Percentiles rank a stretch among this genome's conserved stretches.
Evolutionary conservation across 768 basidiomycete species (phyloP).

Genomic region (Russula foetens): DNA sequence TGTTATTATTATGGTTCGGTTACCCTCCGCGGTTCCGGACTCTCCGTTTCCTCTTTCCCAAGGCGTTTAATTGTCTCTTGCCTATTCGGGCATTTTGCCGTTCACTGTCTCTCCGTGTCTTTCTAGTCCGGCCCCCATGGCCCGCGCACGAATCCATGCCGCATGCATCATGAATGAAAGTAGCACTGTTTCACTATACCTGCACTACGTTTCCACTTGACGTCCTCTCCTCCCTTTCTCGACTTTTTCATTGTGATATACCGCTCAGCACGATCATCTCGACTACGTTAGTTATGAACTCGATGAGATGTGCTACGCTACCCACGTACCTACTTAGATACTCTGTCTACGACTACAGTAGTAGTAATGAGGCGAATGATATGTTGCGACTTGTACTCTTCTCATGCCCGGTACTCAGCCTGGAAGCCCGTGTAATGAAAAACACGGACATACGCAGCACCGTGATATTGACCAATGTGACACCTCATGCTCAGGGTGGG

Average conservation of each 20-base stretch:
- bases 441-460: too few species aligned
- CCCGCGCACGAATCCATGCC: constrained; percentile 10
- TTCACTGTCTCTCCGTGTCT: constrained; percentile 10
- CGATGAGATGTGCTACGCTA: background rate
- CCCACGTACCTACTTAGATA: constrained; percentile 7
- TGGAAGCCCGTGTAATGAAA: too few species aligned
- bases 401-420: background rate
- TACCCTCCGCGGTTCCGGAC: constrained; percentile 2
- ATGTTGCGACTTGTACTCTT: background rate
- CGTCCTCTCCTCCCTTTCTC: background rate
- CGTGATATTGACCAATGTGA: too few species aligned
- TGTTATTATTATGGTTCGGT: constrained; percentile 18
- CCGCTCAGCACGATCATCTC: background rate
- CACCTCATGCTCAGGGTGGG: too few species aligned
- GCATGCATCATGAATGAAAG: constrained; percentile 14
- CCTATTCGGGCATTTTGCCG: background rate
- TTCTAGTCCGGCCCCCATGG: background rate
- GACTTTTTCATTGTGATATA: constrained; percentile 1
- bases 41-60: constrained; percentile 4
- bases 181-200: constrained; percentile 12
- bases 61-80: background rate
- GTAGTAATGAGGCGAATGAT: constrained; percentile 6
- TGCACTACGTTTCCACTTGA: background rate
- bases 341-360: constrained; percentile 4
- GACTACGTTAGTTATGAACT: constrained; percentile 4